Evolutionary conservation across 495 filamentous ascomycete genomes (phyloP).

Genomic region (Penicillium pulvis): DNA sequence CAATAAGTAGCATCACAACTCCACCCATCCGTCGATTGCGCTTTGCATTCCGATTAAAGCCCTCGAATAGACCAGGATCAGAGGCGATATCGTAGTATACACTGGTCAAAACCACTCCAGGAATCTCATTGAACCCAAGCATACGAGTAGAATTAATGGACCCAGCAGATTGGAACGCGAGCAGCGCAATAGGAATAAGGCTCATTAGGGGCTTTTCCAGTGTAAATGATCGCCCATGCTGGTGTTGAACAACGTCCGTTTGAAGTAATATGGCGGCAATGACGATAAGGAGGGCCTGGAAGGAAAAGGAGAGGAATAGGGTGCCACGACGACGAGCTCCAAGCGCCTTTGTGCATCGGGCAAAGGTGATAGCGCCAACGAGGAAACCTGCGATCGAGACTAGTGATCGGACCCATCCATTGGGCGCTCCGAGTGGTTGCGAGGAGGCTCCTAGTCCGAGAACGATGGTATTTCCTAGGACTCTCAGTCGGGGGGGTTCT

Average conservation of each 20-base stretch:
- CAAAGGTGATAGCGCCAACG: not conserved
- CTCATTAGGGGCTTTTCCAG: not conserved
- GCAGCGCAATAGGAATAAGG: not conserved
- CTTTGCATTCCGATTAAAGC: not conserved
- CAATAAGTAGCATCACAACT: not conserved
- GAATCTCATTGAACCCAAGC: slow-evolving; percentile 1
- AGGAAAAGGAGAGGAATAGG: not conserved
- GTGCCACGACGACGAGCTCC: slow-evolving; percentile 1
- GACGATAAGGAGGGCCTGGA: not conserved
- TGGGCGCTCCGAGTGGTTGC: not conserved
- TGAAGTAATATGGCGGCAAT: not conserved
- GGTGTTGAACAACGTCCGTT: not conserved
- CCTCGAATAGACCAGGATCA: not conserved
- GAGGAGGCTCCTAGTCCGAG: slow-evolving; percentile 2
- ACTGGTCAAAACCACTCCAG: not conserved
- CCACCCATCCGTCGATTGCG: slow-evolving; percentile 1
- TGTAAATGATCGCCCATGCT: not conserved
- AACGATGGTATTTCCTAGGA: slow-evolving; percentile 1
- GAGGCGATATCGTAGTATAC: slow-evolving; percentile 2
- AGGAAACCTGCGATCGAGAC: not conserved
- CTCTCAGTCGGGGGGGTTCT: not conserved
- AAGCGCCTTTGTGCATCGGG: not conserved
- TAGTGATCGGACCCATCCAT: not conserved
- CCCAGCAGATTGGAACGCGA: not conserved
- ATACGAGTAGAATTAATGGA: not conserved